phyloP scores from a whole-genome alignment of 164 flowering plant genomes.

The grape (Vitis vinifera) region ASM3070453v1 NC_081820.1:8850001-8850500 shows the following conservation, averaged over 20 bases:
- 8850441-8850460: too few relatives aligned
- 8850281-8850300: not conserved
- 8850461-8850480: too few relatives aligned
- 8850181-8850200: constrained; percentile 36
- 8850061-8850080: constrained; percentile 7
- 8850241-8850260: not conserved
- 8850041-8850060: not conserved
- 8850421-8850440: too few relatives aligned
- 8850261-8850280: not conserved
- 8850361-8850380: too few relatives aligned
- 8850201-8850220: constrained; percentile 82
- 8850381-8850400: too few relatives aligned
- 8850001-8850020: too few relatives aligned
- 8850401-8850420: too few relatives aligned
- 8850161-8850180: constrained; percentile 61
- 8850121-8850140: constrained; percentile 47
- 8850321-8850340: too few relatives aligned
- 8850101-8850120: constrained; percentile 52
- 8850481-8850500: too few relatives aligned
- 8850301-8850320: too few relatives aligned
- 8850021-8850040: not conserved
- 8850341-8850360: too few relatives aligned
- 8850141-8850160: constrained; percentile 42
- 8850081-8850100: constrained; percentile 51
- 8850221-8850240: not conserved